Conservation (phyloP, 805 yeast species). For the Spathaspora passalidarum region DNA sequence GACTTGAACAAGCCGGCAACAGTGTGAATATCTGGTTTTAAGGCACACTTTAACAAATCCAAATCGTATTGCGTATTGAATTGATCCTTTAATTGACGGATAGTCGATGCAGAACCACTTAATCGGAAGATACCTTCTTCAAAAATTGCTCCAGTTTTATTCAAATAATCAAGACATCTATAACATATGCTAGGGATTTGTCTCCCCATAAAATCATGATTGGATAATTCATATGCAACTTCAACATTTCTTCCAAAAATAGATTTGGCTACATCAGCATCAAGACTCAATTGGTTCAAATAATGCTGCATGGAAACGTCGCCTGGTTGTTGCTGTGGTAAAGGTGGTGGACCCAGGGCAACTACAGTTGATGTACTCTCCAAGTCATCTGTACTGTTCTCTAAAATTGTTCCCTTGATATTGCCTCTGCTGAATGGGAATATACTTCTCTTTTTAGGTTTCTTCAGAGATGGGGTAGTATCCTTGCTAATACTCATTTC, state of each 20-base stretch:
- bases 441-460: conserved; percentile 55
- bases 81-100: conserved; percentile 61
- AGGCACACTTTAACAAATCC: conserved; percentile 50
- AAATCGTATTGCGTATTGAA: conserved; percentile 70
- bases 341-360: not conserved
- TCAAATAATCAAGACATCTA: conserved; percentile 69
- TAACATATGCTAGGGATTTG: conserved; percentile 72
- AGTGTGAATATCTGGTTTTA: conserved; percentile 73
- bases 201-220: conserved; percentile 42
- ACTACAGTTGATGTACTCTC: not conserved
- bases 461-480: no score
- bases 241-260: conserved; percentile 67
- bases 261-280: conserved; percentile 31
- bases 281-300: conserved; percentile 34
- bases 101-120: conserved; percentile 82
- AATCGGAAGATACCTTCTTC: conserved; percentile 91
- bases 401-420: conserved; percentile 2
- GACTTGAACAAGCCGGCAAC: conserved; percentile 83
- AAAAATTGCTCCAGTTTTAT: conserved; percentile 63
- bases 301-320: conserved; percentile 24
- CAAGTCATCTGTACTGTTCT: not conserved
- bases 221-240: conserved; percentile 51
- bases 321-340: conserved; percentile 4
- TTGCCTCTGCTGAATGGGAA: conserved; percentile 47
- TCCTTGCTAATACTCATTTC: conserved; percentile 19